A percentile compares a stretch with the other conserved stretches of the same genome.
Evolutionary conservation across 2,329 filamentous ascomycete genomes (phyloP).

Genomic region (Davidsoniella eucalypti): DNA sequence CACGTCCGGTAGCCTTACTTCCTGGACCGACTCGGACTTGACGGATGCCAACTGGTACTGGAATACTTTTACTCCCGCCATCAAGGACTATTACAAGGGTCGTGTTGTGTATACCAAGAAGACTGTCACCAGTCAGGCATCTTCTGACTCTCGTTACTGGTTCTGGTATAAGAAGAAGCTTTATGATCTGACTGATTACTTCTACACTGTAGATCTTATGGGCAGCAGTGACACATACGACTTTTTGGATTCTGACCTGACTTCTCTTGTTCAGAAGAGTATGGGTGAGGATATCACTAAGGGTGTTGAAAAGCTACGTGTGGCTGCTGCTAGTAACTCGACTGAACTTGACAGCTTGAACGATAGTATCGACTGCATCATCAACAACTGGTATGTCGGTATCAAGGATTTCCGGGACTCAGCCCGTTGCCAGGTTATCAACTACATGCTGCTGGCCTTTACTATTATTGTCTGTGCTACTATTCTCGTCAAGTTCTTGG

Average conservation of each 20-base stretch:
- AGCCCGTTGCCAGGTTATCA: conserved; percentile 68
- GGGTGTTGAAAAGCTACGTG: conserved; percentile 40
- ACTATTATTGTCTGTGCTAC: conserved; percentile 69
- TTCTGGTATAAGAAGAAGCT: conserved; percentile 59
- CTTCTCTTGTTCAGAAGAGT: conserved; percentile 53
- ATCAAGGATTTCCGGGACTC: conserved; percentile 69
- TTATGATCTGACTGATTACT: conserved; percentile 88
- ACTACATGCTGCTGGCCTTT: conserved; percentile 76
- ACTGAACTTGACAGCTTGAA: conserved; percentile 37
- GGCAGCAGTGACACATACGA: conserved; percentile 40
- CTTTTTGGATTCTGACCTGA: conserved; percentile 57
- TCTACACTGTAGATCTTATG: conserved; percentile 50
- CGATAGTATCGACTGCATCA: conserved; percentile 64
- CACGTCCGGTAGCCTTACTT: conserved; percentile 45
- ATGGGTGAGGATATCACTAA: conserved; percentile 64
- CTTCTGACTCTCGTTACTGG: conserved; percentile 56
- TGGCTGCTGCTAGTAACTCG: conserved; percentile 25
- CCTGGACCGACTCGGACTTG: conserved; percentile 40
- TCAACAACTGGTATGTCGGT: conserved; percentile 70
- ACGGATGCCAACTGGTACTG: conserved; percentile 60
- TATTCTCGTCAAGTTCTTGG: conserved; percentile 75
- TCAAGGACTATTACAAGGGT: conserved; percentile 77
- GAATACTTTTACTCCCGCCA: conserved; percentile 54
- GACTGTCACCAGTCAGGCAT: conserved; percentile 47
- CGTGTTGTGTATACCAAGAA: conserved; percentile 55